These are phyloP conservation scores for Trichoderma sp. DNA, from an alignment of 2,329 filamentous ascomycete genomes.

Conservation along the genomic window DNA sequence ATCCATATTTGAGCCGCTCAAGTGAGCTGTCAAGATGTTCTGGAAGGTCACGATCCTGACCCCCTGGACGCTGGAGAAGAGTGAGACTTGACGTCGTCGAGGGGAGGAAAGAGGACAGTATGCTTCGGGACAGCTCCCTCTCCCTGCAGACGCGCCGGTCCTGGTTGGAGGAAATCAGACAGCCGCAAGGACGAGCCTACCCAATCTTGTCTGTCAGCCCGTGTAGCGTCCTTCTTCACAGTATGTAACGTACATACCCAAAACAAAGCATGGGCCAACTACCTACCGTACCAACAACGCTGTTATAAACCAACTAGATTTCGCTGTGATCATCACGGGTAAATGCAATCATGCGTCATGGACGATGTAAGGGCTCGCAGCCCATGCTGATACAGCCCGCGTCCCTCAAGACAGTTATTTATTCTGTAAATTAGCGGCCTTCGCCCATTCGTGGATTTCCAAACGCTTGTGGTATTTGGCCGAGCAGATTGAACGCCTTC, in stretches of 20 bases:
- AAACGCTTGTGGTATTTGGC: constrained; percentile 16
- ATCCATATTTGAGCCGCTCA: constrained; percentile 19
- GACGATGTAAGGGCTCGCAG: not conserved
- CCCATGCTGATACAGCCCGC: constrained; percentile 1
- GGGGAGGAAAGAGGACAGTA: too few relatives aligned
- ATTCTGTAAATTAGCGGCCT: constrained; percentile 13
- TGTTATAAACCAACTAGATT: not conserved
- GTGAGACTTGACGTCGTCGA: not conserved
- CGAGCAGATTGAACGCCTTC: constrained; percentile 7
- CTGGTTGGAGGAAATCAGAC: not conserved
- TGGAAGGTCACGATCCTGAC: constrained; percentile 18
- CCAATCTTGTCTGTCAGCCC: not conserved
- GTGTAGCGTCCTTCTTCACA: not conserved
- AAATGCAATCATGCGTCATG: constrained; percentile 22
- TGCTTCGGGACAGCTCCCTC: not conserved
- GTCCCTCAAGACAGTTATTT: not conserved
- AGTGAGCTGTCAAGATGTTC: constrained; percentile 26
- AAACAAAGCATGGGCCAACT: not conserved
- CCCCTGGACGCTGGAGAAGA: not conserved
- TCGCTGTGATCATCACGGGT: constrained; percentile 9
- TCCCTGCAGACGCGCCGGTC: not conserved
- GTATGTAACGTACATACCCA: too few relatives aligned
- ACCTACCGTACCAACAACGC: not conserved
- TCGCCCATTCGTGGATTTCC: constrained; percentile 12
- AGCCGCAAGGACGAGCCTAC: not conserved